A percentile compares a stretch with the other conserved stretches of the same genome.
phyloP scores from a whole-genome alignment of 2,329 filamentous ascomycete genomes.

The Penicillium brasilianum region DNA sequence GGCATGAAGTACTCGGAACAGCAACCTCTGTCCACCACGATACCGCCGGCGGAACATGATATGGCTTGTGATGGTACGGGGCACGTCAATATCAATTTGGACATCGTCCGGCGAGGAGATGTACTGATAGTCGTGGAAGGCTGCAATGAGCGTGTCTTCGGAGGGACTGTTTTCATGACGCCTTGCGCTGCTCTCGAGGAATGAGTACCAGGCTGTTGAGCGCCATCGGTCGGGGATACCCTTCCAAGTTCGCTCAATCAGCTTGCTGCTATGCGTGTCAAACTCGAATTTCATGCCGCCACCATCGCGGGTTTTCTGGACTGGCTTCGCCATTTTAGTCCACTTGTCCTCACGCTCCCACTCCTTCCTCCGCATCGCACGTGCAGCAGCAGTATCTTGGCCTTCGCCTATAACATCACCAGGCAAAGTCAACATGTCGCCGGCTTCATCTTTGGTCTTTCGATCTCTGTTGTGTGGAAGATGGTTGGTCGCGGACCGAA shows the following conservation, averaged over 20 bases:
- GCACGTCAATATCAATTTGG: constrained; percentile 97
- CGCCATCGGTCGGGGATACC: constrained; percentile 97
- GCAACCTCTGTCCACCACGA: constrained; percentile 83
- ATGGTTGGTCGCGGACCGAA: constrained; percentile 59
- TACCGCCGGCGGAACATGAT: constrained; percentile 97
- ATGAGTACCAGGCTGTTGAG: constrained; percentile 91
- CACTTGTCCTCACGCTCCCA: constrained; percentile 68
- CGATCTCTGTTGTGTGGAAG: constrained; percentile 60
- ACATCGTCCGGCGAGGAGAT: constrained; percentile 84
- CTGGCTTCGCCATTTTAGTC: constrained; percentile 67
- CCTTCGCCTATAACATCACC: constrained; percentile 55
- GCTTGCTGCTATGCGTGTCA: constrained; percentile 78
- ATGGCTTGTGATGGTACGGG: constrained; percentile 89
- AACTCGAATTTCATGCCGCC: constrained; percentile 76
- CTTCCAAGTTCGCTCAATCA: constrained; percentile 94
- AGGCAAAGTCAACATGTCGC: constrained; percentile 68
- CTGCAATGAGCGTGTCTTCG: constrained; percentile 72
- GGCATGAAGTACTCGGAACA: constrained; percentile 91
- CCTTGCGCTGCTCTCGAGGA: constrained; percentile 77
- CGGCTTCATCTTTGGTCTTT: constrained; percentile 63
- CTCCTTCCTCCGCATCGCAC: constrained; percentile 61
- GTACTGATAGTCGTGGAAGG: constrained; percentile 74
- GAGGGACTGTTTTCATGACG: constrained; percentile 64
- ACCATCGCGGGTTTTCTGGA: constrained; percentile 53
- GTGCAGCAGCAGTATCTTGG: constrained; percentile 55